Conservation (phyloP, 805 yeast genomes). For the Tetrapisispora namnaoensis region DNA sequence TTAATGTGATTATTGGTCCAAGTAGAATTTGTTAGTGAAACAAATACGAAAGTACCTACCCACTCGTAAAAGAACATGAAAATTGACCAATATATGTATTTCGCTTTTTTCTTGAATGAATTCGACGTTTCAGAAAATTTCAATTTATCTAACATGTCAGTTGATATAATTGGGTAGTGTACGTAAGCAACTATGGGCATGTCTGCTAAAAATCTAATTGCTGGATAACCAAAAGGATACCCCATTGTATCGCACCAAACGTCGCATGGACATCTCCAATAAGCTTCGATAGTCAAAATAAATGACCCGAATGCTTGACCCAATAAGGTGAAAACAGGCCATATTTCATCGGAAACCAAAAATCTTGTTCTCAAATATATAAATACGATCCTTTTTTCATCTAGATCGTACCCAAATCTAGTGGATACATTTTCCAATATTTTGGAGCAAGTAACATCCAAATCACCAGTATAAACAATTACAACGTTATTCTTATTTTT, state of each 20-base stretch:
- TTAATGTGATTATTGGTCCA: conserved; percentile 82
- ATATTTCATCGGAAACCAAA: conserved; percentile 58
- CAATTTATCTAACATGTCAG: conserved; percentile 71
- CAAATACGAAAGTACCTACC: conserved; percentile 56
- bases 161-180: conserved; percentile 89
- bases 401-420: conserved; percentile 49
- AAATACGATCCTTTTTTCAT: conserved; percentile 46
- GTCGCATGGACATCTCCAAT: conserved; percentile 65
- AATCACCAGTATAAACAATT: conserved; percentile 65
- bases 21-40: conserved; percentile 71
- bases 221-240: conserved; percentile 74
- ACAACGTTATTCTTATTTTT: conserved; percentile 42
- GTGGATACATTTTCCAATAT: conserved; percentile 43
- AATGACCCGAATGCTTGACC: conserved; percentile 85
- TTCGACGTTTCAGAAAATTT: conserved; percentile 19
- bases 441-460: conserved; percentile 36
- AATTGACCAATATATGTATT: conserved; percentile 59
- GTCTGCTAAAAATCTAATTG: conserved; percentile 42
- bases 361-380: conserved; percentile 47
- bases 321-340: conserved; percentile 71
- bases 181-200: conserved; percentile 80
- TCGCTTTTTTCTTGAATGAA: conserved; percentile 26
- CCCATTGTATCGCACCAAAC: conserved; percentile 95
- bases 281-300: conserved; percentile 59
- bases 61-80: conserved; percentile 55